Conservation (phyloP, 345 rosid genomes). For the Rhodamnia argentea region DNA sequence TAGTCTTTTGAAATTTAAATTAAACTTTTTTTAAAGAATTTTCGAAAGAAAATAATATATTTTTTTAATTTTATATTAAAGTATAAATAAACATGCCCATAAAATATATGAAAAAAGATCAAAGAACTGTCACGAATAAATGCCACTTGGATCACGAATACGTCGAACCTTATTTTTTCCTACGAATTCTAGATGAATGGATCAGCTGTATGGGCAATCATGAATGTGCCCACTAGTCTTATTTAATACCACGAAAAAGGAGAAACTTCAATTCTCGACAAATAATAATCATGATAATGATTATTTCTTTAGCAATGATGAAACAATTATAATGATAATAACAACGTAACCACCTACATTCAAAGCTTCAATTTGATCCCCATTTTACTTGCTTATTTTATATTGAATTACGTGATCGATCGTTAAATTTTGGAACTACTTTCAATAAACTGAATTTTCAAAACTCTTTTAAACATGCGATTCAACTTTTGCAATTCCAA, state of each 20-base stretch:
- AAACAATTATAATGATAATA: not conserved
- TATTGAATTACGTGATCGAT: not conserved
- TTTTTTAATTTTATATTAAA: not conserved
- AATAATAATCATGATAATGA: not conserved
- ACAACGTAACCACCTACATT: not conserved
- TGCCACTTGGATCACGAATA: not conserved
- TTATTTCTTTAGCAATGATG: not conserved
- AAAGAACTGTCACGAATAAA: not conserved
- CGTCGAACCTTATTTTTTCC: not conserved
- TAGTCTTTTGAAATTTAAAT: not conserved
- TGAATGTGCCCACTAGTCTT: not conserved
- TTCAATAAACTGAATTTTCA: not conserved
- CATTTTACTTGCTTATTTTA: not conserved
- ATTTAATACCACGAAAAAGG: not conserved
- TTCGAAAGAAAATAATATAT: not conserved
- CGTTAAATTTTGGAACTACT: not conserved
- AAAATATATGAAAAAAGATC: not conserved
- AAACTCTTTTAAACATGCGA: not conserved
- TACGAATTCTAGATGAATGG: not conserved
- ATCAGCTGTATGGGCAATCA: too few species aligned
- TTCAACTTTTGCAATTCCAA: not conserved
- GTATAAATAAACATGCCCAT: not conserved
- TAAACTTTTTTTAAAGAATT: not conserved
- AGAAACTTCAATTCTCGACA: not conserved
- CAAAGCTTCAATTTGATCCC: not conserved